Conservation (phyloP, 768 basidiomycete genomes). For the Infundibulicybe gibba region DNA sequence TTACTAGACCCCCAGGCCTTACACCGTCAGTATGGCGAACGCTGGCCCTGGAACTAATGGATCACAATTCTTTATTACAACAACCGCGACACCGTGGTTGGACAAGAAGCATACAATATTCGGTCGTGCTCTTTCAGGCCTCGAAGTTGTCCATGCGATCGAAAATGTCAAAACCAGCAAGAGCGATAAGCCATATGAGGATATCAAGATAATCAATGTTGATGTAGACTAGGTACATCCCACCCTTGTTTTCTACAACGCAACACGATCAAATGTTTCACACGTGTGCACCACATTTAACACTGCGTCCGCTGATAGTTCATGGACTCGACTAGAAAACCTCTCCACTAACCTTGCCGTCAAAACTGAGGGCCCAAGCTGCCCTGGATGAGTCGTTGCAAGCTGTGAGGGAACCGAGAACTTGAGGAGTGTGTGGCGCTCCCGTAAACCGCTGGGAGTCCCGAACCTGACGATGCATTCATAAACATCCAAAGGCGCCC, state of each 20-base stretch:
- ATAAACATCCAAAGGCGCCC: slow-evolving; percentile 48
- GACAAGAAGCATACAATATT: slow-evolving; percentile 94
- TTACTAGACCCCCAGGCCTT: slow-evolving; percentile 54
- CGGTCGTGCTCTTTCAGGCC: slow-evolving; percentile 80
- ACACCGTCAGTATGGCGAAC: slow-evolving; percentile 95
- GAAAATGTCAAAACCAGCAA: slow-evolving; percentile 89
- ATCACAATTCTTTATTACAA: slow-evolving; percentile 98
- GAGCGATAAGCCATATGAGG: slow-evolving; percentile 86
- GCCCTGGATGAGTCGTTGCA: slow-evolving; percentile 9
- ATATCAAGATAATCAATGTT: slow-evolving; percentile 86
- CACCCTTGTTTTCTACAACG: slow-evolving; percentile 26
- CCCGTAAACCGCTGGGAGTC: slow-evolving; percentile 6
- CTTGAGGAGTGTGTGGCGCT: slow-evolving; percentile 40
- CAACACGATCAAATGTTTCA: slow-evolving; percentile 43
- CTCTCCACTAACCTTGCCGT: slow-evolving; percentile 23
- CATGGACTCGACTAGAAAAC: slow-evolving; percentile 28
- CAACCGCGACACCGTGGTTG: slow-evolving; percentile 89
- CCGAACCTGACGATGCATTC: slow-evolving; percentile 28
- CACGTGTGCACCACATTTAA: slow-evolving; percentile 27
- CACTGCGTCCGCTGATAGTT: slow-evolving; percentile 12
- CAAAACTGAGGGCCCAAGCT: slow-evolving; percentile 19
- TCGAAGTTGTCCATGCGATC: slow-evolving; percentile 89
- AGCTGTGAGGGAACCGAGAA: slow-evolving; percentile 51
- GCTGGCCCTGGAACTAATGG: slow-evolving; percentile 90
- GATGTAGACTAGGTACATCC: slow-evolving; percentile 52